These are phyloP conservation scores for Diaporthe caulivora DNA, from an alignment of 2,329 filamentous ascomycete species.

Conservation along the genomic window DNA sequence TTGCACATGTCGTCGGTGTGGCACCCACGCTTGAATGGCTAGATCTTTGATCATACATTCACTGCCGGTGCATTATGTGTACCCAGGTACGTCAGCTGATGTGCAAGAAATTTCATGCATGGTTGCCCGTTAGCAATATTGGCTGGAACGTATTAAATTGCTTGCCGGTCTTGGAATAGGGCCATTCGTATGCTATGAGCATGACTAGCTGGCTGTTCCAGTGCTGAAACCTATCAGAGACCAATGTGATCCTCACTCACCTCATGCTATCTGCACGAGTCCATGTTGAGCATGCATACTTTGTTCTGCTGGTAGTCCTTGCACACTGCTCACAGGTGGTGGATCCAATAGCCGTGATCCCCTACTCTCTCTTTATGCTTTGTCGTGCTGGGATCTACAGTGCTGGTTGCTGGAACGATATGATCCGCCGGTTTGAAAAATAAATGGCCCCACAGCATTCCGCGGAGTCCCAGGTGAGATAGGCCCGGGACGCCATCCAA, in stretches of 20 bases:
- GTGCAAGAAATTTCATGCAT: not conserved
- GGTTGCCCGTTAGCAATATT: not conserved
- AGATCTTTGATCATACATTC: not conserved
- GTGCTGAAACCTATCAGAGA: not conserved
- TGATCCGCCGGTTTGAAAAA: no score
- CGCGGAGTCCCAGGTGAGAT: not conserved
- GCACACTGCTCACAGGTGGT: not conserved
- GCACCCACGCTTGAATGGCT: no score
- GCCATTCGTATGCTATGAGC: not conserved
- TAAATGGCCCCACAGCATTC: not conserved
- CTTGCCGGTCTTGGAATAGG: not conserved
- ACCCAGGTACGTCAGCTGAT: not conserved
- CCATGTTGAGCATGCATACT: not conserved
- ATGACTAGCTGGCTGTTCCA: not conserved
- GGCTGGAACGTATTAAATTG: not conserved
- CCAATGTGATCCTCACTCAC: not conserved
- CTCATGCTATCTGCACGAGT: not conserved
- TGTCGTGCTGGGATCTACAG: no score
- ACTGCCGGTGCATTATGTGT: not conserved
- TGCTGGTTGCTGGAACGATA: no score
- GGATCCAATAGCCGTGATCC: not conserved
- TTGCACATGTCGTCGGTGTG: no score
- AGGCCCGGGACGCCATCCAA: not conserved
- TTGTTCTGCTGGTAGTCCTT: not conserved
- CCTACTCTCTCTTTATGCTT: no score